Evolutionary conservation across 208 protist species (phyloP), one percentile per base, ranked within the genome.

Genomic region (Trypanosoma congolense): DNA sequence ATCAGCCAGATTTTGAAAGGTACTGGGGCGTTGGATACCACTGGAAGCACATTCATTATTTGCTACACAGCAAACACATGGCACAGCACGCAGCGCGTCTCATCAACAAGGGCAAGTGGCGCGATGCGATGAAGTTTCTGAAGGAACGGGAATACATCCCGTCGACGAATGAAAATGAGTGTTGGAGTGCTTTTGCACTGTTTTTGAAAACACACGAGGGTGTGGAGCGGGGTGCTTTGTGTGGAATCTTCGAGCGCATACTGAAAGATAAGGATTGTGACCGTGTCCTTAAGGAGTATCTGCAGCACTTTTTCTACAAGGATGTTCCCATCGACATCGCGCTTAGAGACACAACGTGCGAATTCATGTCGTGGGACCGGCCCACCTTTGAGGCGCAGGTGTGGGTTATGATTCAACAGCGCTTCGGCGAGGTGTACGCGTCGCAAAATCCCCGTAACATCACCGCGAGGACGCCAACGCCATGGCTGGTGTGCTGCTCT

Each of bases 351-450:
- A 90, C 87, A 9, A 89, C 83, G 5, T 91, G 83, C 67, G 69
- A 77, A 57, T 94, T 94, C 45, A 84, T 94, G 72, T 91, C 83
- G 21, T 94, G 83, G 81, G 80, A 89, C 28, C 70, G 83, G 0
- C 87, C 87, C n/a, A 84, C 85, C 64, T 91, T 94, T 50, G 87
- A 94, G 77, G 80, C 83, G 38, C 75, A 89, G 56, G 77, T 91
- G 33, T 94, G 87, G 83, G 71, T 73, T 50, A 73, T 76, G 40
- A 81, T 94, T 29, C 83, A 91, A 64, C 19, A 61, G 41, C 64
- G 74, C 36, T 94, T 94, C 55, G 87, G 87, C 29, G 63, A 77
- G 36, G 80, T 76, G 52, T 94, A 91, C 56, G 78, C 66, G 14
- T n/a, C 49, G 47, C 83, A 94, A 68, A 94, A 94, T 64, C 72